Percentiles rank a stretch among this genome's conserved stretches.
These are phyloP conservation scores for Camellia japonica DNA, from an alignment of 148 eudicot genomes.

Conservation along the genomic window DNA sequence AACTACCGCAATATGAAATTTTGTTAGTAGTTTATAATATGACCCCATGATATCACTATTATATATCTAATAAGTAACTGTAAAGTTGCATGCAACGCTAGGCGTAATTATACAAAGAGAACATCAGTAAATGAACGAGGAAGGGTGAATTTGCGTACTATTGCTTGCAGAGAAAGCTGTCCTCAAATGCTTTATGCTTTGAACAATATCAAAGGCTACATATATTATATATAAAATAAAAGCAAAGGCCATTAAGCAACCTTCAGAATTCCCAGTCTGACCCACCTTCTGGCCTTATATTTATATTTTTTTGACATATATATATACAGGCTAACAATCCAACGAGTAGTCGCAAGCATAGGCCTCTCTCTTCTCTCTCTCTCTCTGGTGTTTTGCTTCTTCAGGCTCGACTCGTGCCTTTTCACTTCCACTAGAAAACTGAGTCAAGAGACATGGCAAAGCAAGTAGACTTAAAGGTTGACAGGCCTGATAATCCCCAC, in stretches of 20 bases:
- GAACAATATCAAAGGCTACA: not conserved
- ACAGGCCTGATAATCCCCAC: not conserved
- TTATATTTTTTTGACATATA: too few relatives aligned
- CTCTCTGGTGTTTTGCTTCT: not conserved
- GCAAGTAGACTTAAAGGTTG: conserved; percentile 5
- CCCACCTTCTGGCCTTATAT: not conserved
- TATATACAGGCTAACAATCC: not conserved
- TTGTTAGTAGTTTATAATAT: too few relatives aligned
- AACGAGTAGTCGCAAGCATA: not conserved
- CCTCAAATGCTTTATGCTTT: not conserved
- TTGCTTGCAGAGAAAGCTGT: conserved; percentile 6
- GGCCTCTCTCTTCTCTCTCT: not conserved
- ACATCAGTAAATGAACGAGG: not conserved
- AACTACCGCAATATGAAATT: too few relatives aligned
- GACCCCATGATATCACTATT: too few relatives aligned
- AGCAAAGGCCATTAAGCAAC: not conserved
- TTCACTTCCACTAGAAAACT: not conserved
- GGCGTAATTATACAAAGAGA: not conserved
- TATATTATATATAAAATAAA: not conserved
- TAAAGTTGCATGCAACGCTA: too few relatives aligned
- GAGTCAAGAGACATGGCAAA: conserved; percentile 12
- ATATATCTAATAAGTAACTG: too few relatives aligned
- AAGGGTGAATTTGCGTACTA: not conserved
- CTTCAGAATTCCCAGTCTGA: not conserved
- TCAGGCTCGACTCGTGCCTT: not conserved